Base-by-base conservation (phyloP, 768 basidiomycete genomes). In the Mycena leptocephala region DNA sequence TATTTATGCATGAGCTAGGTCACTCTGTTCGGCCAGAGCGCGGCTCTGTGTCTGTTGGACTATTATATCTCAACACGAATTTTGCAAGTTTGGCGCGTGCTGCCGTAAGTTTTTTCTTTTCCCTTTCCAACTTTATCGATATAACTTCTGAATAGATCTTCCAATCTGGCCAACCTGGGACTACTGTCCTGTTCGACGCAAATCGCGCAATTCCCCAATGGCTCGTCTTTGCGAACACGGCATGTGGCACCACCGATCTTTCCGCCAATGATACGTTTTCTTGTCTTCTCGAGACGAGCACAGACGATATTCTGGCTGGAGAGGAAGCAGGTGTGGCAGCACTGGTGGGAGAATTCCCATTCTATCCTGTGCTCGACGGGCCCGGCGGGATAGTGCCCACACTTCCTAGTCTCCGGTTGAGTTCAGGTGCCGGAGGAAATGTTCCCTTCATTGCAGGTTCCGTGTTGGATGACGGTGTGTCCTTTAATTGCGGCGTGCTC, bases 391-490 rank as follows among this genome's bases (percentile, higher is more conserved):
- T 64, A 18, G 20, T 64, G 4, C 43, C 63, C 13, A 32, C 41
- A 18, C 63, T 64, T 48, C 63, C 63, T 1, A 64, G 63, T 28
- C 13, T 43, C 26, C 63, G 41, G 20, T n/a, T 64, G 43, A 46
- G 16, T 11, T 30, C 41, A 6, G 63, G 63, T 20, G 41, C 41
- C 11, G 63, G 63, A 7, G 20, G 43, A 32, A 64, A 64, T 1
- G 41, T 64, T 48, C 63, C 63, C 30, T 64, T 64, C 41, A 64
- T 64, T 24, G 5, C 63, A 20, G 63, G 63, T 2, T 79, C 80
- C 8, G 67, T 48, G 41, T 70, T 83, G n/a, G 83, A 85, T 75
- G 84, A 85, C 76, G 83, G 84, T 84, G 30, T 61, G 33, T 61
- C 4, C 30, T 26, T 18, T 24, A 33, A n/a, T 9, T 32, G 13